Conservation (phyloP, 345 rosid species). For the Hibiscus mutabilis region DNA sequence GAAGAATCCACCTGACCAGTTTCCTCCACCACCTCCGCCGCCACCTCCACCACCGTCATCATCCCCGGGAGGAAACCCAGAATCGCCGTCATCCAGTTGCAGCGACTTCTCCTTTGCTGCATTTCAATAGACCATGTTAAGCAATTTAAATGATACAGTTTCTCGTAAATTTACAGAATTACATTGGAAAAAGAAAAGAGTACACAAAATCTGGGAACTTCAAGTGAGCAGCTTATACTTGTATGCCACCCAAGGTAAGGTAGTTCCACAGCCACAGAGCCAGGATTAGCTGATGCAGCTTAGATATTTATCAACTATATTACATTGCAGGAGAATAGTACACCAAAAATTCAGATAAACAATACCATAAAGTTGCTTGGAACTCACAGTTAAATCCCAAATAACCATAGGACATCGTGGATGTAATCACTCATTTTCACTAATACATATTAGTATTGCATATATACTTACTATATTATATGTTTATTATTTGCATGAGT, state of each 20-base stretch:
- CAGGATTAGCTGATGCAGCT: not conserved
- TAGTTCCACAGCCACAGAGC: not conserved
- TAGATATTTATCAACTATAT: too few relatives aligned
- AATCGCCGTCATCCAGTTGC: slow-evolving; percentile 68
- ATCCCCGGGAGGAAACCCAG: slow-evolving; percentile 69
- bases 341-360: not conserved
- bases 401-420: not conserved
- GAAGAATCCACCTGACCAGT: slow-evolving; percentile 88
- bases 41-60: slow-evolving; percentile 85
- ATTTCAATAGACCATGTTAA: slow-evolving; percentile 9
- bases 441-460: too few relatives aligned
- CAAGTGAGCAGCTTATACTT: not conserved
- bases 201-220: not conserved
- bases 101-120: slow-evolving; percentile 70
- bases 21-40: slow-evolving; percentile 88
- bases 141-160: not conserved
- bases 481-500: too few relatives aligned
- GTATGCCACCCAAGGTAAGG: not conserved
- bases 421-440: too few relatives aligned
- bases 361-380: not conserved
- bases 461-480: too few relatives aligned
- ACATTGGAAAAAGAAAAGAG: too few relatives aligned
- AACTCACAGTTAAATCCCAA: not conserved
- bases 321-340: not conserved
- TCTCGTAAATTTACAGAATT: not conserved